Base-by-base conservation (phyloP, 805 yeast species). In the Grigorovia humatica region DNA sequence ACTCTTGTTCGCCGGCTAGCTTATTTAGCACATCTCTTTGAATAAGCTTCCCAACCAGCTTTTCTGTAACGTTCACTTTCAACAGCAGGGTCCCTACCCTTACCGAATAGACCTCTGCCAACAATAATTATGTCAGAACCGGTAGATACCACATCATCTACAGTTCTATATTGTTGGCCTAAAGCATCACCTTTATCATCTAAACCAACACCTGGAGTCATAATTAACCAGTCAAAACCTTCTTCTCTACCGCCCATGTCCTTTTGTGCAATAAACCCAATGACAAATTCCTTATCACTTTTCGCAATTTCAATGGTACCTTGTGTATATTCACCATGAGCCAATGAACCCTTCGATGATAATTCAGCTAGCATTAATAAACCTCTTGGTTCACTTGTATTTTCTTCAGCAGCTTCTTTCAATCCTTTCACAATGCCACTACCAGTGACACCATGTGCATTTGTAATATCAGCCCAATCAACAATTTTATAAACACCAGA, bases 171-270 rank as follows among this genome's bases (percentile, higher is more conserved):
- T 70, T 93, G 98, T 69, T 93, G 99, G 23, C 99, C 99, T 55
- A 93, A 76, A 1, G 83, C 80, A 66, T 93, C 99, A 15, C 98
- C 97, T 67, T 85, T 93, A 65, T 91, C 98, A 65, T 91, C 99
- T 49, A 93, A 76, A 2, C 98, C 98, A 43, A 93, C 99, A 55
- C 99, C 99, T 0, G 99, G 99, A 0, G 99, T 91, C 93, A 93
- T 83, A 53, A 90, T 80, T 43, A 93, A 70, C 96, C 97, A 93
- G 70, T 93, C 99, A 62, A 85, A 90, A 1, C 91, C 93, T 60
- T 83, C 93, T 2, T 78, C 83, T 45, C 77, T 75, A 15, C 89
- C 90, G 30, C 89, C 89, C 87, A 90, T 86, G 53, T 83, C 82
- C 63, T 79, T 78, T 67, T 89, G 97, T 0, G 99, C 97, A 70